These are phyloP conservation scores for Canavalia ensiformis DNA, from an alignment of 306 rosid genomes.

Conservation along the genomic window DNA sequence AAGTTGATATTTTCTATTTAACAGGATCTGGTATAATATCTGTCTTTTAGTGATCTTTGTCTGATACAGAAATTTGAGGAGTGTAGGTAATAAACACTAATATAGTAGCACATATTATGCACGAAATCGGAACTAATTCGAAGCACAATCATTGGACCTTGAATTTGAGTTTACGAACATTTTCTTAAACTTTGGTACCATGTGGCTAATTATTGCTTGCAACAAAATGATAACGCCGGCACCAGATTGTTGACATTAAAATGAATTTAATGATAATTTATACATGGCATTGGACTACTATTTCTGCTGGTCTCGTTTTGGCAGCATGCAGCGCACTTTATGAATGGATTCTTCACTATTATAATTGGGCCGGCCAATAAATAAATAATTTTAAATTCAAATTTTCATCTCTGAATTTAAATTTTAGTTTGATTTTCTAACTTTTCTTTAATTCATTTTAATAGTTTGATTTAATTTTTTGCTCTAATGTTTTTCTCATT, in stretches of 20 bases:
- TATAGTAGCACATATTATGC: background rate
- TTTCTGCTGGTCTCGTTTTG: background rate
- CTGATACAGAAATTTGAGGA: constrained; percentile 35
- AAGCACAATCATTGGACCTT: constrained; percentile 29
- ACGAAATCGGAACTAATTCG: background rate
- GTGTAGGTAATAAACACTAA: constrained; percentile 28
- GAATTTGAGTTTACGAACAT: constrained; percentile 20
- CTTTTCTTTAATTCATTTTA: no score
- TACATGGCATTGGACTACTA: background rate
- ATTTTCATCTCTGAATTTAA: no score
- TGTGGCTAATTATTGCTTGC: constrained; percentile 3
- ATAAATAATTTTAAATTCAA: no score
- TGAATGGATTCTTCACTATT: background rate
- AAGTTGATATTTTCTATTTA: constrained; percentile 9
- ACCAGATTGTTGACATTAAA: background rate
- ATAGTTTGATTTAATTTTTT: no score
- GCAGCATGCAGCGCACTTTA: background rate
- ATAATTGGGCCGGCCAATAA: background rate
- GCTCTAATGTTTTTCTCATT: no score
- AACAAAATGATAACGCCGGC: background rate
- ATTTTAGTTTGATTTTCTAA: no score
- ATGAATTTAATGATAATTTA: background rate
- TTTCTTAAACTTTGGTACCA: background rate
- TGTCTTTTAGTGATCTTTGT: constrained; percentile 43
- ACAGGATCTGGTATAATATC: constrained; percentile 2